Base-by-base conservation (phyloP, 768 basidiomycete genomes). In the Cystofilobasidium ferigula region DNA sequence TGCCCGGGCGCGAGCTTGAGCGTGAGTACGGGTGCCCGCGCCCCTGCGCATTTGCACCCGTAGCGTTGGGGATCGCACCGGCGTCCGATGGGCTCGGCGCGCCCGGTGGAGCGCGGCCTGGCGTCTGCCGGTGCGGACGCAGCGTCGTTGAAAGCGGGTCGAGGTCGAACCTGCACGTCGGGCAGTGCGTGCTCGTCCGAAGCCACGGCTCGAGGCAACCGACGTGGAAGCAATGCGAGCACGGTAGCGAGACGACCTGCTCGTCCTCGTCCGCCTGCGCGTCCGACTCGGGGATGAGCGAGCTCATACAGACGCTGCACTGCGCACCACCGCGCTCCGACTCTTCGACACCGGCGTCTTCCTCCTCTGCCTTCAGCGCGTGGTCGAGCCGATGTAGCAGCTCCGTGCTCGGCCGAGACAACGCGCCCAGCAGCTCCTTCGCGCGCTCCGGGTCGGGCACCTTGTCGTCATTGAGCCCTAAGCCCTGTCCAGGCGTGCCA, bases 81-180 rank as follows among this genome's bases (percentile, higher is more conserved):
- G 57, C 35, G 1, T 42, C 57, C 22, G n/a, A 24, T 16, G 36
- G 35, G 22, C 14, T 54, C 20, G 64, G 34, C 0, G 57, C 35
- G 14, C 40, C 40, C 5, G 51, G 3, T n/a, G n/a, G n/a, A 3
- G 51, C 51, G 7, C 51, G 51, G 18, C 51, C 51, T 10, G 51
- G 26, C 51, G 51, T 54, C 7, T 22, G 51, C 22, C 64, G 64
- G 26, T 61, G 48, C 12, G 57, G 51, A 10, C 60, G 48, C 8
- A 59, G 64, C 22, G 64, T 66, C 26, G 64, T 66, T 9, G 64
- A 66, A 24, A 66, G 59, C 7, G 64, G 64, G 35, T 66, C 64
- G 28, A 66, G 64, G 36, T 66, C 64, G 38, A 66, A 66, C 16
- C 64, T n/a, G 57, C 64, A 66, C 2, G 64, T 54, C 28, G 64